These are phyloP conservation scores for Herpetomonas samuelpessoai DNA, from an alignment of 208 protist species.

Conservation along the genomic window DNA sequence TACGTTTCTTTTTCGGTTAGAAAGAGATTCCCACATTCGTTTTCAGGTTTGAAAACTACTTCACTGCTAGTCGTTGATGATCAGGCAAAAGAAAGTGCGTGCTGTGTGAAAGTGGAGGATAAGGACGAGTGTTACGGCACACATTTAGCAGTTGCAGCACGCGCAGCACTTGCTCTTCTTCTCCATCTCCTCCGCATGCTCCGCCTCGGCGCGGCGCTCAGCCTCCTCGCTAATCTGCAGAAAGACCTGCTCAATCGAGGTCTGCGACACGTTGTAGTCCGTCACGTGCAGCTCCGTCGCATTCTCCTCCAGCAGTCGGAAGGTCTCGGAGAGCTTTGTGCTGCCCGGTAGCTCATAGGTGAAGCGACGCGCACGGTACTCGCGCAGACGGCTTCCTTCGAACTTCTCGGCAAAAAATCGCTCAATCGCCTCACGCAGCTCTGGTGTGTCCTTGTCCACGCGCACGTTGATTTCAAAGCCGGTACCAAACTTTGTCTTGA, in stretches of 20 bases:
- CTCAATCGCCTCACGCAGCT: constrained; percentile 14
- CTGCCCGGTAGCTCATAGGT: constrained; percentile 37
- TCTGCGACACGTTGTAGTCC: constrained; percentile 81
- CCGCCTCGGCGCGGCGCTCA: constrained; percentile 20
- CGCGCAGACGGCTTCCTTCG: constrained; percentile 21
- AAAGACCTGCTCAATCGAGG: constrained; percentile 83
- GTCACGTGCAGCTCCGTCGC: constrained; percentile 22
- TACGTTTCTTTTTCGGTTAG: too few relatives aligned
- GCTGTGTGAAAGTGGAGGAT: too few relatives aligned
- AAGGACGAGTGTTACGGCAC: too few relatives aligned
- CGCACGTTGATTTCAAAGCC: constrained; percentile 59
- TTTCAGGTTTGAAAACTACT: too few relatives aligned
- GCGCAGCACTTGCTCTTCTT: constrained; percentile 17
- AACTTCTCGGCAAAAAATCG: constrained; percentile 37
- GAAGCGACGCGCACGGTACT: constrained; percentile 36
- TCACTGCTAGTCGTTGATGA: too few relatives aligned
- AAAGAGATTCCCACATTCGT: too few relatives aligned
- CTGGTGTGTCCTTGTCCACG: constrained; percentile 16
- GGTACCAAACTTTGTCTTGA: constrained; percentile 66
- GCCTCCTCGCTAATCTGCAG: constrained; percentile 60
- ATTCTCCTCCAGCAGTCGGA: constrained; percentile 37
- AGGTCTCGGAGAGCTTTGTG: constrained; percentile 31
- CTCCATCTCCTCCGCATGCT: constrained; percentile 22
- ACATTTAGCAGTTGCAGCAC: constrained; percentile 22
- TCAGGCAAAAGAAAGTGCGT: too few relatives aligned